Evolutionary conservation across 805 yeast genomes (phyloP).

Genomic region (Debaryomyces tyrocola): DNA sequence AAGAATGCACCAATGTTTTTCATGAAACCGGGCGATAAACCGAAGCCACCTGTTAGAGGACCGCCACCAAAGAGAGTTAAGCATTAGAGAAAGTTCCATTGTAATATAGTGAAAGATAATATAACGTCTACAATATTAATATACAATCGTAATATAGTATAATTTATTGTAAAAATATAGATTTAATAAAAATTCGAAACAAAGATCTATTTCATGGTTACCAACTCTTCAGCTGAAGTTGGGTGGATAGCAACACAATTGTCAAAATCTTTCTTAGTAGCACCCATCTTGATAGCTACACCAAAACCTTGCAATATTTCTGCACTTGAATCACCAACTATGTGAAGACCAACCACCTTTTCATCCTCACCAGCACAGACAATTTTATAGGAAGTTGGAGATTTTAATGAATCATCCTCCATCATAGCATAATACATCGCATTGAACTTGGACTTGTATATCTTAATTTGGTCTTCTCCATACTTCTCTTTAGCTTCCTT

Average conservation of each 20-base stretch:
- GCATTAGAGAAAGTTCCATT: constrained; percentile 10
- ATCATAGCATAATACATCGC: constrained; percentile 94
- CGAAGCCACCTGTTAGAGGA: constrained; percentile 71
- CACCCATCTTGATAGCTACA: constrained; percentile 98
- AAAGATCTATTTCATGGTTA: constrained; percentile 56
- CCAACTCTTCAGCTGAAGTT: constrained; percentile 96
- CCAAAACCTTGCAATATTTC: constrained; percentile 98
- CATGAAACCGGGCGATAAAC: constrained; percentile 55
- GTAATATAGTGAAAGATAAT: not conserved
- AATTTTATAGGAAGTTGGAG: constrained; percentile 85
- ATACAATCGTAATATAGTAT: too few relatives aligned
- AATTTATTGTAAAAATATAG: too few relatives aligned
- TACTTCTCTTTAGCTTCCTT: constrained; percentile 72
- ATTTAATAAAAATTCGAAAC: not conserved
- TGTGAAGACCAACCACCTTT: constrained; percentile 92
- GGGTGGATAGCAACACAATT: constrained; percentile 98
- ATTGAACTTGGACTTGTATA: constrained; percentile 79
- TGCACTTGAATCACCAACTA: constrained; percentile 86
- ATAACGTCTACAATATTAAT: not conserved
- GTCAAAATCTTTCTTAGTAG: constrained; percentile 95
- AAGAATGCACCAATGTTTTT: constrained; percentile 86
- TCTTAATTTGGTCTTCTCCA: constrained; percentile 77
- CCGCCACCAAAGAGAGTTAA: constrained; percentile 44
- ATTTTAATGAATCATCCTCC: constrained; percentile 59
- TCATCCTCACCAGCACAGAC: constrained; percentile 78